Base-by-base conservation (phyloP, 2,329 filamentous ascomycete genomes). In the Gremmenia infestans region DNA sequence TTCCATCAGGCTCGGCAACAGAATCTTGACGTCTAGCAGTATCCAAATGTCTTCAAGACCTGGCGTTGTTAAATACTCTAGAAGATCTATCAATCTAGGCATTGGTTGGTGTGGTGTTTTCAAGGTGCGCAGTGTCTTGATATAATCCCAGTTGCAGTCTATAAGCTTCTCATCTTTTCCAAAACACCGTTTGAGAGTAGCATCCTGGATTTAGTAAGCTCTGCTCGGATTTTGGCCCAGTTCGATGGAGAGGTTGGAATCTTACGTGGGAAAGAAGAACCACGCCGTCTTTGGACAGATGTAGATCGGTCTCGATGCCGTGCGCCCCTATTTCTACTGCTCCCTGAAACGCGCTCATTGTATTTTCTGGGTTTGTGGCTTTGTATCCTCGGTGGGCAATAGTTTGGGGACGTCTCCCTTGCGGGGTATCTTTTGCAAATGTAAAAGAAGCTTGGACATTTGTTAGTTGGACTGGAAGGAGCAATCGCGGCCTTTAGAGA, bases 261-360 rank as follows among this genome's bases (percentile, higher is more conserved):
- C 60, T 57, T 73, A 89, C 88, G 76, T 95, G 91, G 47, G 88
- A 90, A 42, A 97, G 74, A 9, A 97, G 89, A 0, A 96, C 88
- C 0, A 96, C 85, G 6, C 87, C 86, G 67, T 97, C 93, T 59
- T 80, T 83, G 12, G 89, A 86, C 37, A 97, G 73, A 70, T 95
- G 92, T 8, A 97, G 72, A 67, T 97, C 93, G n/a, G 91, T 95
- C 74, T 97, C 93, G 32, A 97, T 76, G 0, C 88, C 93, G 65
- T 95, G 83, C 0, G 89, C 83, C 19, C 90, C 90, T n/a, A 83
- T 84, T 35, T 83, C 76, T 2, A 93, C 80, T 1, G 91, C 92
- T 32, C 80, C 86, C 55, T 76, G 76, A 73, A 96, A 95, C 7
- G 89, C 88, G 15, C 78, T 80, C 79, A 97, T 84, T 1, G 89